Conservation (phyloP, 2,329 filamentous ascomycete genomes). For the Alternaria sp. region DNA sequence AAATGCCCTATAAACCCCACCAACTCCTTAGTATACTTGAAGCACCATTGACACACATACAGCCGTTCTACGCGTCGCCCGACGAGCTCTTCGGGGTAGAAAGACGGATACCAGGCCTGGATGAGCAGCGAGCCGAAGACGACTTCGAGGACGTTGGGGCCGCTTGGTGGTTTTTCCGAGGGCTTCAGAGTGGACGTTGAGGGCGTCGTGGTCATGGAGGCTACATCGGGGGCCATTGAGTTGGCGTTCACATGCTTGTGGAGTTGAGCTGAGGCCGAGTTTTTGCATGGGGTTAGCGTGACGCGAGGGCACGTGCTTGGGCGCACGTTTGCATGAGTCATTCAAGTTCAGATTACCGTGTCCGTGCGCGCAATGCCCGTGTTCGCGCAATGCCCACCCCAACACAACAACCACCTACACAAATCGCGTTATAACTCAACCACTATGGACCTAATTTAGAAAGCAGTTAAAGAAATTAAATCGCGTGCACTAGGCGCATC, state of each 20-base stretch:
- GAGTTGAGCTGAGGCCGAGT: slow-evolving; percentile 3
- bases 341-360: background rate
- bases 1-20: slow-evolving; percentile 59
- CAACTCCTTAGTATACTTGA: slow-evolving; percentile 79
- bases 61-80: slow-evolving; percentile 62
- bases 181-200: slow-evolving; percentile 21
- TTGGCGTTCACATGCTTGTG: slow-evolving; percentile 15
- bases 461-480: too few relatives aligned
- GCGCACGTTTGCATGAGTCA: background rate
- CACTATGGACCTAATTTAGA: too few relatives aligned
- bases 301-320: background rate
- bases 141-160: slow-evolving; percentile 86
- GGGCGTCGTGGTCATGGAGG: slow-evolving; percentile 30
- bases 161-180: slow-evolving; percentile 47
- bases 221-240: slow-evolving; percentile 37
- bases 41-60: slow-evolving; percentile 91
- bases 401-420: too few relatives aligned
- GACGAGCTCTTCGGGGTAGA: slow-evolving; percentile 75
- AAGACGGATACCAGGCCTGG: slow-evolving; percentile 91
- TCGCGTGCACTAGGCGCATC: too few relatives aligned
- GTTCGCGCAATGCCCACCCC: too few relatives aligned
- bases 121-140: slow-evolving; percentile 85
- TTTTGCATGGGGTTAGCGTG: background rate
- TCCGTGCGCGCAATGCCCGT: background rate
- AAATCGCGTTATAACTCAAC: too few relatives aligned